Conservation (phyloP, 2,329 filamentous ascomycete genomes). For the Talaromyces albobiverticillius region DNA sequence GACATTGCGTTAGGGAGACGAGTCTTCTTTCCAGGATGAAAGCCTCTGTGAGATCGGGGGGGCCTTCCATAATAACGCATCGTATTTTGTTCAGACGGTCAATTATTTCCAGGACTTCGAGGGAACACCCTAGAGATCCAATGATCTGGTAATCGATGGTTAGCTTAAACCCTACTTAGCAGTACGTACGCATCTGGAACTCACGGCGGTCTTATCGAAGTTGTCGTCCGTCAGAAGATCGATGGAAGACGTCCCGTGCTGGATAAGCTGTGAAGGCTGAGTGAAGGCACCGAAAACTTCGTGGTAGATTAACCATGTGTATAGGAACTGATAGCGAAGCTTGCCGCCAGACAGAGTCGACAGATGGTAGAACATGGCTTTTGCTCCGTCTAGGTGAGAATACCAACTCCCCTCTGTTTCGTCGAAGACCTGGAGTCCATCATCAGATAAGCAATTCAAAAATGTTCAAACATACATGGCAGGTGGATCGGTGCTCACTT, state of each 20-base stretch:
- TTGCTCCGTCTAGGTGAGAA: slow-evolving; percentile 7
- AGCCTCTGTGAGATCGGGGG: too few relatives aligned
- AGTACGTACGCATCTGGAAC: neutral
- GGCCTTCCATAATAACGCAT: too few relatives aligned
- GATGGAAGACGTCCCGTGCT: neutral
- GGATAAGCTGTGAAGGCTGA: neutral
- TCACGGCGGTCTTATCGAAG: neutral
- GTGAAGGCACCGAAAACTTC: slow-evolving; percentile 11
- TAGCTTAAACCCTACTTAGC: neutral
- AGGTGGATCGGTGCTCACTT: neutral
- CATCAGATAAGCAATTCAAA: neutral
- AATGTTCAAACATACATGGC: neutral
- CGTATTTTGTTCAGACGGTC: slow-evolving; percentile 6
- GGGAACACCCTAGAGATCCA: slow-evolving; percentile 3
- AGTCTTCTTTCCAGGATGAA: too few relatives aligned
- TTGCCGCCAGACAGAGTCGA: neutral
- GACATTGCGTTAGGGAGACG: too few relatives aligned
- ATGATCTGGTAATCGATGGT: neutral
- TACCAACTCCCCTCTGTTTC: slow-evolving; percentile 11
- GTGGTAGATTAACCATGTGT: slow-evolving; percentile 11
- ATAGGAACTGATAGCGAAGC: neutral
- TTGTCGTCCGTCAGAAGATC: too few relatives aligned
- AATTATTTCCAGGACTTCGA: slow-evolving; percentile 4
- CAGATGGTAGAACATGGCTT: slow-evolving; percentile 1
- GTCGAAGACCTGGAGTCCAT: slow-evolving; percentile 12